Evolutionary conservation across 257 asterid species (phyloP).

Genomic region (Jacaranda copaia): DNA sequence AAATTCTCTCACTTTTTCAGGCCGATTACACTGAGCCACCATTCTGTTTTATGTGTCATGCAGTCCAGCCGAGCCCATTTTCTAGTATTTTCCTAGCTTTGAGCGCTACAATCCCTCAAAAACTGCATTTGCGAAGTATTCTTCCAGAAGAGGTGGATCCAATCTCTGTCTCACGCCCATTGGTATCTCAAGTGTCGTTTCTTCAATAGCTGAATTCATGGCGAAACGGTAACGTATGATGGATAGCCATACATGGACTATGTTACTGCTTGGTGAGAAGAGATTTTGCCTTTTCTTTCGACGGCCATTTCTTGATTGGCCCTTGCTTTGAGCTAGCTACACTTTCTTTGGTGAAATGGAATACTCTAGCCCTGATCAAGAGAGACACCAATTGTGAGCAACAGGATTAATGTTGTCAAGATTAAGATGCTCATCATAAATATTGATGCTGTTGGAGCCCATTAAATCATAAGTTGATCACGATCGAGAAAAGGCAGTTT

Average conservation of each 20-base stretch:
- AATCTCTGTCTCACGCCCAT: constrained; percentile 46
- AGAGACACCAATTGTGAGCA: neutral
- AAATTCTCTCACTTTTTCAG: constrained; percentile 36
- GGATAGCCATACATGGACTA: constrained; percentile 58
- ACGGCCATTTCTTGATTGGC: constrained; percentile 38
- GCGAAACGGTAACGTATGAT: constrained; percentile 37
- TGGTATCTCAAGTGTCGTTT: constrained; percentile 31
- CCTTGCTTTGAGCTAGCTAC: constrained; percentile 36
- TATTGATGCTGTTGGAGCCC: constrained; percentile 10
- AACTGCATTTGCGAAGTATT: constrained; percentile 57
- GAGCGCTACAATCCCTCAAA: constrained; percentile 27
- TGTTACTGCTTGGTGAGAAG: constrained; percentile 56
- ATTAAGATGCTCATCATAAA: constrained; percentile 18
- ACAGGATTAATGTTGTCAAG: neutral
- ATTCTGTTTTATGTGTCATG: constrained; percentile 51
- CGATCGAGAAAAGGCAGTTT: constrained; percentile 37
- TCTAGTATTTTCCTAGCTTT: constrained; percentile 34
- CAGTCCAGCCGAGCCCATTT: constrained; percentile 56
- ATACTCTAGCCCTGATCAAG: constrained; percentile 32
- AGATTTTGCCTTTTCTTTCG: constrained; percentile 31
- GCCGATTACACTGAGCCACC: constrained; percentile 22
- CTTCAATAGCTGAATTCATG: neutral
- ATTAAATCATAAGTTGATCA: constrained; percentile 27
- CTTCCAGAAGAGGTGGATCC: constrained; percentile 50
- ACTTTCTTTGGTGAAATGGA: constrained; percentile 33